Evolutionary conservation across 192 early-diverging fungal genomes (phyloP).

Genomic region (Endogone sp.): DNA sequence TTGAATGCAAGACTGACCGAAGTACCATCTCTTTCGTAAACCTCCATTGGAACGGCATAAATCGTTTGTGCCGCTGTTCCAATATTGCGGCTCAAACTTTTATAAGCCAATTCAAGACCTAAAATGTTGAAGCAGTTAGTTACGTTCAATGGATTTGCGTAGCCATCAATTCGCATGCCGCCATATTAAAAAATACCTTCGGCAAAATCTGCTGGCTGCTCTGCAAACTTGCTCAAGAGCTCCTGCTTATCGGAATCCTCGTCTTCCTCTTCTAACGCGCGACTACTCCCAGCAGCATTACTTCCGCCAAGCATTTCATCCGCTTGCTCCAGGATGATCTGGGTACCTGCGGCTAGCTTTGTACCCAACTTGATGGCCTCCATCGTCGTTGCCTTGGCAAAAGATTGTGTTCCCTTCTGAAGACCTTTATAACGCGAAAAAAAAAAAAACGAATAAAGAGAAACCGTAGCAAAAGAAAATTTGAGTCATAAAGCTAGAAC

Average conservation of each 20-base stretch:
- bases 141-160: not conserved
- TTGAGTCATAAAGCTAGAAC: not conserved
- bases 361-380: conserved; percentile 89
- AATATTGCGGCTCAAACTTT: conserved; percentile 76
- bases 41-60: conserved; percentile 83
- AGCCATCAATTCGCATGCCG: not conserved
- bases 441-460: not conserved
- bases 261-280: not conserved
- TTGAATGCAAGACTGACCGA: too few species aligned
- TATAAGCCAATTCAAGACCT: conserved; percentile 76
- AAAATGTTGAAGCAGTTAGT: conserved; percentile 12
- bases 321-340: conserved; percentile 84
- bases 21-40: conserved; percentile 48
- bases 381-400: conserved; percentile 85
- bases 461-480: not conserved
- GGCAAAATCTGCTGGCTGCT: conserved; percentile 79
- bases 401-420: conserved; percentile 83
- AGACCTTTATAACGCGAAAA: conserved; percentile 41
- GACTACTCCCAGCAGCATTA: conserved; percentile 17
- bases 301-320: conserved; percentile 67
- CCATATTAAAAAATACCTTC: conserved; percentile 44
- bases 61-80: conserved; percentile 84
- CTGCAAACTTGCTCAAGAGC: conserved; percentile 73
- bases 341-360: conserved; percentile 83
- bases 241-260: conserved; percentile 16